Base-by-base conservation (phyloP, 352 stramenopile genomes). In the Phytophthora europaea region DNA sequence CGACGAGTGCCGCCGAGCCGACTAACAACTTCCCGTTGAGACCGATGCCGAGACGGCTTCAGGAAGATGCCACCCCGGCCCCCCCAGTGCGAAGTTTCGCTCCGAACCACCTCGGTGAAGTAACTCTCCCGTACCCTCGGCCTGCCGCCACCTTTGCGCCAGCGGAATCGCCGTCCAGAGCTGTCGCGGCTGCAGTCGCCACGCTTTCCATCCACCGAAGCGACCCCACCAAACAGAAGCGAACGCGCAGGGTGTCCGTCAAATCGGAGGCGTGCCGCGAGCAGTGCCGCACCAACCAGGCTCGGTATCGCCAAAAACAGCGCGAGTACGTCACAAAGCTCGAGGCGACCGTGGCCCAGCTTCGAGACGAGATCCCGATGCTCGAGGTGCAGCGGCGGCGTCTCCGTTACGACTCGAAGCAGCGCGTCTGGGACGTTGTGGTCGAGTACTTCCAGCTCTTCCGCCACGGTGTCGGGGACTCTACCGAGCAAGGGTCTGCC, bases 241-340 rank as follows among this genome's bases (percentile, higher is more conserved):
- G 75, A 38, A 88, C 81, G 48, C 76, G 74, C 31, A 53, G 38
- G 26, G 63, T 73, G n/a, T 76, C 67, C 26, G 20, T 79, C 48
- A 86, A 87, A 72, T 81, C 80, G 1, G 75, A 85, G 38, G 73
- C 80, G 2, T 82, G 83, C 53, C 80, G 83, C 2, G 79, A 89
- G 53, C 83, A 91, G 53, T 89, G 83, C 50, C 81, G 83, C 31
- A 78, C 61, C 20, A 91, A 89, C 67, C 83, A 91, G 61, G 83
- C 80, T 22, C 71, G 81, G 20, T 91, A 91, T 67, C 81, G 83
- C 26, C 81, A 80, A 28, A 87, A 85, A 40, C 83, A 90, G 65
- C 76, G 78, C 4, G 68, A 73, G 15, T 79, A 81, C 16, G 64
- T 77, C 2, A 28, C 72, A 10, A 58, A 75, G 13, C 70, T 90